phyloP scores from a whole-genome alignment of 495 filamentous ascomycete species.

The Margaritispora aquatica region DNA sequence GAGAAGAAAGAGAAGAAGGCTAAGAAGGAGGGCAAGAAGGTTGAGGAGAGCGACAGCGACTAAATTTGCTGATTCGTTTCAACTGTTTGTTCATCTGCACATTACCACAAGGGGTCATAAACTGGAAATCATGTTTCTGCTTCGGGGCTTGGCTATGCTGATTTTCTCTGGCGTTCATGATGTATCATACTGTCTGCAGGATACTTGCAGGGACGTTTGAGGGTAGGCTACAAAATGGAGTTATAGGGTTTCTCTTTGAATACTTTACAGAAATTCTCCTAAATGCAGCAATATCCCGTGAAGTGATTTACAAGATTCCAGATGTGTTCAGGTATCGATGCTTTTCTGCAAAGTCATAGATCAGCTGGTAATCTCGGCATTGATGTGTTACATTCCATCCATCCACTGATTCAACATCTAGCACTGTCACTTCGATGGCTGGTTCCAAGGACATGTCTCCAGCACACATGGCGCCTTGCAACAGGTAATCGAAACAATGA shows the following conservation, averaged over 20 bases:
- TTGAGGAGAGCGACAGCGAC: constrained; percentile 52
- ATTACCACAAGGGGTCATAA: background rate
- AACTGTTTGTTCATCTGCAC: background rate
- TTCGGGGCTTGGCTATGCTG: background rate
- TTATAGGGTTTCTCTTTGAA: constrained; percentile 12
- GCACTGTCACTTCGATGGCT: background rate
- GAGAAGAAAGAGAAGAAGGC: constrained; percentile 56
- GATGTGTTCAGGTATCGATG: background rate
- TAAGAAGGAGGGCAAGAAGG: constrained; percentile 45
- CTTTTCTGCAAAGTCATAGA: background rate
- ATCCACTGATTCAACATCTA: background rate
- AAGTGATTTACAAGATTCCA: background rate
- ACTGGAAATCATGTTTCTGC: background rate
- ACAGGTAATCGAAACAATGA: background rate
- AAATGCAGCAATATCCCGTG: background rate
- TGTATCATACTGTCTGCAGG: constrained; percentile 22
- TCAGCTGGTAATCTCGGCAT: background rate
- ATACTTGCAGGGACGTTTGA: constrained; percentile 8
- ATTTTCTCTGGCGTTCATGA: constrained; percentile 15
- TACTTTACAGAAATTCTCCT: constrained; percentile 1
- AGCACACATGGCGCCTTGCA: background rate
- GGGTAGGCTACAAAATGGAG: constrained; percentile 14
- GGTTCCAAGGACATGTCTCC: background rate
- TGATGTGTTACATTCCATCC: background rate
- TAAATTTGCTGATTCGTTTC: constrained; percentile 24